phyloP scores from a whole-genome alignment of 306 rosid species.

The Medicago ruthenica region DNA sequence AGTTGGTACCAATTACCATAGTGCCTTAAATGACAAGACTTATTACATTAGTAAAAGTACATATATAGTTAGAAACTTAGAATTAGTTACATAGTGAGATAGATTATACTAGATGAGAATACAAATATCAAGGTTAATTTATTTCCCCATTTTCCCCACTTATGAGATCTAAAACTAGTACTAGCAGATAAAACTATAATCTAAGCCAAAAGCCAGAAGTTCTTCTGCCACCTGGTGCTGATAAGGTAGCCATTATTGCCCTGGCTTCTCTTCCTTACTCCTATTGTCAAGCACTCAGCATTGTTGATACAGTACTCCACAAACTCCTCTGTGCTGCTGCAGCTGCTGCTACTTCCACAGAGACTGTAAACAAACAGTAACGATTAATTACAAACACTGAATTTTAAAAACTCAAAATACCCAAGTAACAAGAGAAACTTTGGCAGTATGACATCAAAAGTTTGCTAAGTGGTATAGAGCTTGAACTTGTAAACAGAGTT shows the following conservation, averaged over 20 bases:
- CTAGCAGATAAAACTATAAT: slow-evolving; percentile 11
- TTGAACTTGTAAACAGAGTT: no score
- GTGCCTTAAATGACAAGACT: slow-evolving; percentile 15
- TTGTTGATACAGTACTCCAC: slow-evolving; percentile 81
- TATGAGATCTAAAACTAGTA: slow-evolving; percentile 12
- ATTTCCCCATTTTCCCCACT: slow-evolving; percentile 28
- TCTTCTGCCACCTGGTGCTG: slow-evolving; percentile 96
- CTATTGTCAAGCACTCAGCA: slow-evolving; percentile 90
- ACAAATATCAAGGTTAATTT: slow-evolving; percentile 40
- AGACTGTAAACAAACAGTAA: slow-evolving; percentile 56
- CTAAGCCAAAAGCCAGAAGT: slow-evolving; percentile 97
- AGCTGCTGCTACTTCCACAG: slow-evolving; percentile 62
- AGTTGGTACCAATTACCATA: not conserved
- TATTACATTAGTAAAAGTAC: slow-evolving; percentile 31
- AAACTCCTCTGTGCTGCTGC: slow-evolving; percentile 67
- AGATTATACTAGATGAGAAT: slow-evolving; percentile 45
- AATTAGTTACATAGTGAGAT: slow-evolving; percentile 51
- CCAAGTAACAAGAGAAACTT: not conserved
- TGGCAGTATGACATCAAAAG: not conserved
- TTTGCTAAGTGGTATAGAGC: no score
- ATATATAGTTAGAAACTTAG: slow-evolving; percentile 44
- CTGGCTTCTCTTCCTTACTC: slow-evolving; percentile 91
- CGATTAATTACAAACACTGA: not conserved
- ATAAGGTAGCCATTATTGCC: slow-evolving; percentile 83
- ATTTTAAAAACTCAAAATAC: not conserved